Evolutionary conservation across 768 basidiomycete genomes (phyloP).

Genomic region (Russula sp.): DNA sequence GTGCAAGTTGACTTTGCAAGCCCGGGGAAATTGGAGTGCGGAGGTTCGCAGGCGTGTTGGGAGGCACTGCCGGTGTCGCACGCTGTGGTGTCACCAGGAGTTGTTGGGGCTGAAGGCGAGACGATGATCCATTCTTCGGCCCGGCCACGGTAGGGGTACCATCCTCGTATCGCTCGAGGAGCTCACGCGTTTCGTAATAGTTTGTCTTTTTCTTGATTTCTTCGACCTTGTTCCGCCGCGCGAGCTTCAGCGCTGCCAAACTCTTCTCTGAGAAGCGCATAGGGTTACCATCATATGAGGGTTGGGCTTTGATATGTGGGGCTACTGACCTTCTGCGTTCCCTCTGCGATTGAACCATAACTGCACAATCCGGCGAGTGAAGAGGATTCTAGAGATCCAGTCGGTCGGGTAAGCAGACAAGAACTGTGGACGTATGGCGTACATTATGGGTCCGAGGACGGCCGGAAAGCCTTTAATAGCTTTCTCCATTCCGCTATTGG

Average conservation of each 20-base stretch:
- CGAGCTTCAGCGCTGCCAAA: slow-evolving; percentile 62
- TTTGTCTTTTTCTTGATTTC: slow-evolving; percentile 98
- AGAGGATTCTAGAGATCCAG: slow-evolving; percentile 49
- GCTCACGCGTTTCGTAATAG: slow-evolving; percentile 84
- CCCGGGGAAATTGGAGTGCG: slow-evolving; percentile 26
- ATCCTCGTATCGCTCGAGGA: slow-evolving; percentile 88
- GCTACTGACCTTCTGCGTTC: slow-evolving; percentile 65
- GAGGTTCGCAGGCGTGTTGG: slow-evolving; percentile 20
- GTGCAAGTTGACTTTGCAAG: slow-evolving; percentile 35
- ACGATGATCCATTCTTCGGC: slow-evolving; percentile 30
- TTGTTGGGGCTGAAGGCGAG: slow-evolving; percentile 32
- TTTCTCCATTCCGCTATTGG: slow-evolving; percentile 34
- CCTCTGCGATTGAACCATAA: slow-evolving; percentile 79
- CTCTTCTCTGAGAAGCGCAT: slow-evolving; percentile 56
- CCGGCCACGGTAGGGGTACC: slow-evolving; percentile 33
- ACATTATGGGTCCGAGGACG: slow-evolving; percentile 74
- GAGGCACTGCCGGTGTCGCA: slow-evolving; percentile 28
- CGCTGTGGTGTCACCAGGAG: slow-evolving; percentile 25
- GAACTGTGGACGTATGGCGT: slow-evolving; percentile 31
- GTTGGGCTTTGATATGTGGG: background rate
- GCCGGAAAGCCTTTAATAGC: slow-evolving; percentile 51
- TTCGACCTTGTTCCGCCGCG: slow-evolving; percentile 81
- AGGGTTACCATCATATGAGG: slow-evolving; percentile 4
- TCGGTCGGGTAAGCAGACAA: slow-evolving; percentile 1
- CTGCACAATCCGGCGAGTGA: slow-evolving; percentile 74